Evolutionary conservation across 371 early-diverging fungal species (phyloP), one percentile per base, ranked within the genome.

Genomic region (Rhizomucor pusillus): DNA sequence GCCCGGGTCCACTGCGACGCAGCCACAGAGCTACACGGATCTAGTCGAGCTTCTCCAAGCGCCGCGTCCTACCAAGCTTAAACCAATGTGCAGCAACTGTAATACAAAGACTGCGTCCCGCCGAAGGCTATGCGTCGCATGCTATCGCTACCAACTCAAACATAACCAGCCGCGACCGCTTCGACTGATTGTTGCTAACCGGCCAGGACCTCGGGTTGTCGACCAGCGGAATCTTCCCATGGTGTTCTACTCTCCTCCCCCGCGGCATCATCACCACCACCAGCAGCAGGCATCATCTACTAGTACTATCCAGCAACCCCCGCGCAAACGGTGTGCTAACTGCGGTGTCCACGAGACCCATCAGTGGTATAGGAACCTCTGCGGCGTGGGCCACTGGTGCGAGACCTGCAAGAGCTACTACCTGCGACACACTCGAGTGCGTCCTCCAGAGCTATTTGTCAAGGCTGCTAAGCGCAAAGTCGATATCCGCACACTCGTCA

Each of bases 341-440:
- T 77, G 77, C 41, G 59, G 66, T 29, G 71, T 77, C 3, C 58
- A 58, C 25, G 67, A 71, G 48, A 77, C 77, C 0, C 77, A 77
- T 54, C 77, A 77, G 59, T 77, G 77, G 73, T 77, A 73, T 39
- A 66, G 73, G 7, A 77, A 77, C 49, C 40, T 73, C 5, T 71
- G 73, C 47, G 77, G 77, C 25, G 35, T 57, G 20, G 77, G 77
- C 1, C 69, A 77, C 48, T 77, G 77, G 77, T 77, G 77, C 46
- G 73, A 77, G 37, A 77, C 73, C 1, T 77, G 77, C 40, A 77
- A 73, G 54, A 73, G 71, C 24, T 77, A 77, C 47, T 73, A 71
- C 35, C 43, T 77, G 13, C 64, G 77, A 34, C 69, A 77, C 52
- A 63, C 59, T 12, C 66, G 60, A 35, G 57, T 77, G 0, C 60